Evolutionary conservation across 108 stramenopile species (phyloP).

Genomic region (Nitzschia palea): DNA sequence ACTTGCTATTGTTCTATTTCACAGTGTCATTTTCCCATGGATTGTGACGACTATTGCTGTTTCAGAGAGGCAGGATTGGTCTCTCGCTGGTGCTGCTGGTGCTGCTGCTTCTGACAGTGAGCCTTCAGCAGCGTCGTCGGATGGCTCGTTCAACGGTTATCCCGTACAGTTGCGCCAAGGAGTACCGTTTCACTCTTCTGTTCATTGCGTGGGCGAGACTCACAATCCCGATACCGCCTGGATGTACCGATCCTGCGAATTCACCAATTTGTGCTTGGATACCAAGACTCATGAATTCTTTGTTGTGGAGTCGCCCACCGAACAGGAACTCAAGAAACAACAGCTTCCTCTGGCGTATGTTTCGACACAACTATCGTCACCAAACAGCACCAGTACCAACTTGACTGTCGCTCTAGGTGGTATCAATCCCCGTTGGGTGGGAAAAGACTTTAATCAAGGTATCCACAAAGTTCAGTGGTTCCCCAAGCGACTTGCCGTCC

Average conservation of each 20-base stretch:
- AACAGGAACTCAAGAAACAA: constrained; percentile 12
- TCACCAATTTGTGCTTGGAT: constrained; percentile 48
- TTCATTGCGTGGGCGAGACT: constrained; percentile 62
- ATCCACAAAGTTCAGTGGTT: constrained; percentile 43
- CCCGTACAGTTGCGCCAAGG: constrained; percentile 10
- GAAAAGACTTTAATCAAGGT: constrained; percentile 21
- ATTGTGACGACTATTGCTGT: not conserved
- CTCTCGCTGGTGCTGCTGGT: not conserved
- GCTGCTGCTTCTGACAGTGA: not conserved
- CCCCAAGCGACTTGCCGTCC: constrained; percentile 12
- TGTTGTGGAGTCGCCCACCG: constrained; percentile 35
- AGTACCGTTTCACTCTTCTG: constrained; percentile 21
- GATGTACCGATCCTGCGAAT: constrained; percentile 48
- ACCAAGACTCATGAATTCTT: constrained; percentile 37
- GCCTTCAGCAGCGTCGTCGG: not conserved
- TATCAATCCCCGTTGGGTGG: constrained; percentile 49
- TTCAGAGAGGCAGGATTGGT: not conserved
- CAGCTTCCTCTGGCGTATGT: not conserved
- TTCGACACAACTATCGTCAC: constrained; percentile 7
- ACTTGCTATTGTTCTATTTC: not conserved
- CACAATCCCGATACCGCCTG: constrained; percentile 40
- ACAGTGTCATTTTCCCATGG: constrained; percentile 1
- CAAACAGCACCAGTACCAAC: constrained; percentile 2
- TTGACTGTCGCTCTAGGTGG: constrained; percentile 40
- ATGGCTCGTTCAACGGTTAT: constrained; percentile 24